phyloP scores from a whole-genome alignment of 306 rosid species.

The Potentilla sterilis region DNA sequence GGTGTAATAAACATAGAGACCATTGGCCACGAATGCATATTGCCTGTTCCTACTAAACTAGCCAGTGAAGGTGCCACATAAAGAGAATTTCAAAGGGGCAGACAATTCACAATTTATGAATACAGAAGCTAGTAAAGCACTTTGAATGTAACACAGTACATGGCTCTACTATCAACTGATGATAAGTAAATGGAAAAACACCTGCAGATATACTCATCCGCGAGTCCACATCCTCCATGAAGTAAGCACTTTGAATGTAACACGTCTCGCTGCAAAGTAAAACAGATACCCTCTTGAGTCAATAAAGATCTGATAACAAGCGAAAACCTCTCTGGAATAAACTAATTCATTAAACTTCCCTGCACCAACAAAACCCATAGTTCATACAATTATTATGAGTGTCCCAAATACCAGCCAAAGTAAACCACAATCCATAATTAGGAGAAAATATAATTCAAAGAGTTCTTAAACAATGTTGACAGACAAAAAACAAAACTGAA shows the following conservation, averaged over 20 bases:
- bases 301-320: constrained; percentile 90
- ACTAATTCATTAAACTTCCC: constrained; percentile 96
- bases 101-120: not conserved
- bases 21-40: not conserved
- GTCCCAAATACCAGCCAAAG: not conserved
- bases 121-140: not conserved
- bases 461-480: not conserved
- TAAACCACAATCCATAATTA: not conserved
- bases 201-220: constrained; percentile 88
- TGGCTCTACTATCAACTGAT: not conserved
- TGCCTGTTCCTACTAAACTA: not conserved
- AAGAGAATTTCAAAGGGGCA: not conserved
- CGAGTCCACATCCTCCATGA: constrained; percentile 77
- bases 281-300: constrained; percentile 99
- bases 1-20: not conserved
- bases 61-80: not conserved
- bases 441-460: not conserved
- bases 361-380: constrained; percentile 36
- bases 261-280: constrained; percentile 68
- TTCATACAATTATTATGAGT: not conserved
- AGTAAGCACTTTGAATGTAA: constrained; percentile 48
- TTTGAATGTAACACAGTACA: not conserved
- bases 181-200: constrained; percentile 28
- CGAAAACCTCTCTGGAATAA: constrained; percentile 96
- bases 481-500: not conserved